phyloP scores from a whole-genome alignment of 2,329 filamentous ascomycete species.

The Fusarium sp. region DNA sequence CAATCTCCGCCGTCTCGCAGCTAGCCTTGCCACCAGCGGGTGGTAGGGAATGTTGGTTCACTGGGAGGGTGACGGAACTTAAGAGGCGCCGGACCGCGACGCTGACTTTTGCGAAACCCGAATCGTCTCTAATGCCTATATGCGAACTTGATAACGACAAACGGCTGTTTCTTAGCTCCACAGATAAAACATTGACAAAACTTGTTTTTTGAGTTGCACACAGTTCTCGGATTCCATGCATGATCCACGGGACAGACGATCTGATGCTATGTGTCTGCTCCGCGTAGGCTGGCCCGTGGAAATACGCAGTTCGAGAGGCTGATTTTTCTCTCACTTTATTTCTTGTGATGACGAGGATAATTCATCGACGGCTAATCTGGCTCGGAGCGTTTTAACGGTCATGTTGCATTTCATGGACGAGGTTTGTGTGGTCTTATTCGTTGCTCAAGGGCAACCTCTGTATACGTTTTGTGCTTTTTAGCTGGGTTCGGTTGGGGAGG shows the following conservation, averaged over 20 bases:
- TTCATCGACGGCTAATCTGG: conserved; percentile 32
- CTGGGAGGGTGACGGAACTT: conserved; percentile 48
- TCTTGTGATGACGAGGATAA: conserved; percentile 41
- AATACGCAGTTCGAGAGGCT: conserved; percentile 35
- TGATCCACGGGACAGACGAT: conserved; percentile 40
- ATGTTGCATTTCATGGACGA: conserved; percentile 39
- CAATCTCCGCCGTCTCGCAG: conserved; percentile 49
- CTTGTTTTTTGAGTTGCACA: conserved; percentile 49
- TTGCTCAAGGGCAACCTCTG: conserved; percentile 39
- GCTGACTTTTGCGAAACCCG: conserved; percentile 50
- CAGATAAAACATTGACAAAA: conserved; percentile 56
- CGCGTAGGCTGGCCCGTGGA: conserved; percentile 46
- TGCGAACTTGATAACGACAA: conserved; percentile 58
- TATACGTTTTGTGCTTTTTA: conserved; percentile 45
- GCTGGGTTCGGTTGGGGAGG: conserved; percentile 6
- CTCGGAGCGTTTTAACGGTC: conserved; percentile 31
- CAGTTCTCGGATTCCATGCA: conserved; percentile 42
- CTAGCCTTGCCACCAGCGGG: conserved; percentile 47
- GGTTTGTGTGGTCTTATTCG: conserved; percentile 34
- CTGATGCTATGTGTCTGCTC: conserved; percentile 32
- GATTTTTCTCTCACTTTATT: conserved; percentile 35
- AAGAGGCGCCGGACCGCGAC: conserved; percentile 46
- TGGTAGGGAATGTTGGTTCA: conserved; percentile 50
- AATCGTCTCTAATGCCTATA: conserved; percentile 56
- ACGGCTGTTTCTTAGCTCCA: conserved; percentile 59